Conservation (phyloP, 176 grass and related monocot genomes). For the Aegilops tauschii region DNA sequence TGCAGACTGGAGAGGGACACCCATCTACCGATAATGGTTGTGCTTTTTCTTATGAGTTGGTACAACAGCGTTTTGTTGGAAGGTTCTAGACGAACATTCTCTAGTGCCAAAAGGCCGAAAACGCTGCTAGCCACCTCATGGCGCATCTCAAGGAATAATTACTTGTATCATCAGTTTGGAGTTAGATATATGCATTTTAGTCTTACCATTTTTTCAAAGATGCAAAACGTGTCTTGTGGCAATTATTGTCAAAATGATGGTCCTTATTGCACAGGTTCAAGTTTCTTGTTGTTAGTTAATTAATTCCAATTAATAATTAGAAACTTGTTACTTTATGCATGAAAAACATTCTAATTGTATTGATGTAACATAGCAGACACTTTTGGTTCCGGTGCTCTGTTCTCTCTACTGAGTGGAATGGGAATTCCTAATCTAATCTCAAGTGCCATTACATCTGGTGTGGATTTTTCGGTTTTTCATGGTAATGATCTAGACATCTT, state of each 20-base stretch:
- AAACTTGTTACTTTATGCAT: background rate
- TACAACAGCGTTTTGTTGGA: no score
- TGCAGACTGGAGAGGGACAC: no score
- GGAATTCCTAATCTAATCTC: slow-evolving; percentile 53
- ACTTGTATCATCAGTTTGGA: background rate
- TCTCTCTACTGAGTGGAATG: slow-evolving; percentile 82
- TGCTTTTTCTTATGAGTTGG: no score
- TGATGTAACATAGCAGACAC: slow-evolving; percentile 64
- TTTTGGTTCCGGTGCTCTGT: slow-evolving; percentile 86
- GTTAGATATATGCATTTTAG: background rate
- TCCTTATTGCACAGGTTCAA: background rate
- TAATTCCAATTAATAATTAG: background rate
- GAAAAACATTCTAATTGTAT: slow-evolving; percentile 31
- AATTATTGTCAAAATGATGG: background rate
- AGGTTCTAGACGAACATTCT: no score
- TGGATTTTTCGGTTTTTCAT: slow-evolving; percentile 84
- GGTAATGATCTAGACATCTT: slow-evolving; percentile 45
- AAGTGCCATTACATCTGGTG: slow-evolving; percentile 58
- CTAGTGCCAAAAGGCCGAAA: no score
- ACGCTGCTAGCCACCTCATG: no score
- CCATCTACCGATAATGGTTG: no score
- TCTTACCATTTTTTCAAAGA: background rate
- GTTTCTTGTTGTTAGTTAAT: background rate
- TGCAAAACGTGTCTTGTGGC: background rate
- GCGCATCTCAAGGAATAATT: background rate